Conservation (phyloP, 257 asterid species). For the Solanum piurae region DNA sequence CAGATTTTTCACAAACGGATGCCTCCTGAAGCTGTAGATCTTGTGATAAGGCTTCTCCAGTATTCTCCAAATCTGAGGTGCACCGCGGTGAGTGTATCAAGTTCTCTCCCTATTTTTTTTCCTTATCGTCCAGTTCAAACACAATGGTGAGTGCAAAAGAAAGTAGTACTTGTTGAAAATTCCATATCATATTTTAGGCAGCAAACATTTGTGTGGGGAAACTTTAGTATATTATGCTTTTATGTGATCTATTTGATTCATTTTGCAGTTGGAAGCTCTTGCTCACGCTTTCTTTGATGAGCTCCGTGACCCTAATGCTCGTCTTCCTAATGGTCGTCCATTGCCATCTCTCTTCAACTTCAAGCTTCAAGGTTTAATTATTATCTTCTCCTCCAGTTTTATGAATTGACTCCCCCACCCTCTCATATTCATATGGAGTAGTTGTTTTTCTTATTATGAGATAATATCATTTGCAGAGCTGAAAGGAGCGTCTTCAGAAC, state of each 20-base stretch:
- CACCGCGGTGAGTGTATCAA: conserved; percentile 56
- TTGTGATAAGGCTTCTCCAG: conserved; percentile 82
- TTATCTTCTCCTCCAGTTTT: background rate
- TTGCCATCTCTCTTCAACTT: conserved; percentile 73
- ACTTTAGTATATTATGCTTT: background rate
- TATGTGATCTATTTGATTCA: background rate
- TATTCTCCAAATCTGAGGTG: conserved; percentile 82
- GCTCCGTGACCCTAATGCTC: conserved; percentile 57
- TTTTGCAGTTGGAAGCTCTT: conserved; percentile 59
- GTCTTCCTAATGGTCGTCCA: conserved; percentile 48
- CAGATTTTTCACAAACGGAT: conserved; percentile 76
- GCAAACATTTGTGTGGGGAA: background rate
- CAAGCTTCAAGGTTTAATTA: conserved; percentile 45
- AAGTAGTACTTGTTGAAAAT: background rate
- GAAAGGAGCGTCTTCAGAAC: conserved; percentile 59
- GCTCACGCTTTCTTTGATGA: conserved; percentile 65
- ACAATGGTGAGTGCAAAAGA: background rate
- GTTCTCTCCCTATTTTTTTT: background rate
- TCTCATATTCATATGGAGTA: background rate
- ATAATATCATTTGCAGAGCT: conserved; percentile 33
- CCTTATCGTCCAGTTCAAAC: background rate
- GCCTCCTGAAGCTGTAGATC: conserved; percentile 89
- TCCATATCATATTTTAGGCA: background rate
- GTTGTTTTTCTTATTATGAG: background rate
- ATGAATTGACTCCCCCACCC: background rate